phyloP scores from a whole-genome alignment of 176 grass and related monocot species.

The Alloteropsis semialata region DNA sequence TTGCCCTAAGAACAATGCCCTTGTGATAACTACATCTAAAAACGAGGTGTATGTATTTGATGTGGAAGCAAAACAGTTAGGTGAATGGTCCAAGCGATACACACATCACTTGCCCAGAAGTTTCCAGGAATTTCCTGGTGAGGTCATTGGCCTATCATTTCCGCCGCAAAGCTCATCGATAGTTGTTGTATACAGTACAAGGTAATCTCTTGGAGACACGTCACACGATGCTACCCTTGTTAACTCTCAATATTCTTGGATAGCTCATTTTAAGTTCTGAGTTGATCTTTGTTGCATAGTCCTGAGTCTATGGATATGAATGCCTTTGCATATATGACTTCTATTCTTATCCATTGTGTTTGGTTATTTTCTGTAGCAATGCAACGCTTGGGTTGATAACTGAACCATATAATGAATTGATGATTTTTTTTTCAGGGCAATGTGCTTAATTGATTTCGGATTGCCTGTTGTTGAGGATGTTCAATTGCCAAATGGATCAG shows the following conservation, averaged over 20 bases:
- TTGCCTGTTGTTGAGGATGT: constrained; percentile 56
- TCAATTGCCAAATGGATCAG: constrained; percentile 28
- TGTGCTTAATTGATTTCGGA: constrained; percentile 94
- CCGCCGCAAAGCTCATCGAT: constrained; percentile 55
- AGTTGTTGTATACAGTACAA: constrained; percentile 80
- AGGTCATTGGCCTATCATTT: constrained; percentile 90
- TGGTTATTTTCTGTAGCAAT: not conserved
- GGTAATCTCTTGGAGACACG: constrained; percentile 37
- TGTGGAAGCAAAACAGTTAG: constrained; percentile 89
- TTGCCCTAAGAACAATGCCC: constrained; percentile 80
- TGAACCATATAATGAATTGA: not conserved
- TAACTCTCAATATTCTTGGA: not conserved
- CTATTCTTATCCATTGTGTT: not conserved
- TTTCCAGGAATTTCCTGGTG: constrained; percentile 96
- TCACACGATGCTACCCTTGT: not conserved
- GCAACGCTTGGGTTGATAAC: not conserved
- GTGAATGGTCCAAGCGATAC: constrained; percentile 85
- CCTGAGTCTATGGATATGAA: not conserved
- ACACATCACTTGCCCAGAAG: constrained; percentile 65
- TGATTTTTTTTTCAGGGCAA: constrained; percentile 52
- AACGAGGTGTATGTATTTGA: constrained; percentile 96
- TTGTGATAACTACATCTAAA: constrained; percentile 82
- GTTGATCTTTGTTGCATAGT: not conserved
- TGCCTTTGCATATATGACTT: not conserved
- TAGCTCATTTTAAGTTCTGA: not conserved